Conservation (phyloP, 352 stramenopile genomes). For the Globisporangium iwayamae region DNA sequence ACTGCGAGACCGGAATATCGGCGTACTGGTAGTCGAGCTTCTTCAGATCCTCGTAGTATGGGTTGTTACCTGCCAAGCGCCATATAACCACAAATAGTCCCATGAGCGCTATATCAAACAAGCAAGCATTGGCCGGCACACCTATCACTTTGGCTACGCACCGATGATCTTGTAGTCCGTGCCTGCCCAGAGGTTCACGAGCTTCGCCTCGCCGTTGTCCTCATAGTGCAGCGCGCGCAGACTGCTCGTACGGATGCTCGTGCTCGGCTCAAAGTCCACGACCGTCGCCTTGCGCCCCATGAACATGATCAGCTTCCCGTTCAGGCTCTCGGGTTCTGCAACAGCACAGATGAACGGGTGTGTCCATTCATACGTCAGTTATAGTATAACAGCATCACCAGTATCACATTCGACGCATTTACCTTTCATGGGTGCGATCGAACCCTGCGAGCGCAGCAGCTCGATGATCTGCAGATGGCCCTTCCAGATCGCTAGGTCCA, state of each 20-base stretch:
- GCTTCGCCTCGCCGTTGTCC: conserved; percentile 64
- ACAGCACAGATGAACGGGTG: not conserved
- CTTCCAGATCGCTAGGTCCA: conserved; percentile 81
- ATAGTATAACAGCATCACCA: not conserved
- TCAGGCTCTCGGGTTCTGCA: conserved; percentile 72
- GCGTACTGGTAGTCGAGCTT: conserved; percentile 72
- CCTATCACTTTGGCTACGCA: not conserved
- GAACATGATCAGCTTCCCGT: conserved; percentile 69
- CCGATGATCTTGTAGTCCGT: conserved; percentile 83
- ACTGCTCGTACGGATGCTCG: conserved; percentile 68
- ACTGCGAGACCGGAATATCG: conserved; percentile 45
- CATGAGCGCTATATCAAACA: not conserved
- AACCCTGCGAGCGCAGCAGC: conserved; percentile 73
- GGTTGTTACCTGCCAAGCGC: conserved; percentile 30
- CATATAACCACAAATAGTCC: not conserved
- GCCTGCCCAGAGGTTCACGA: conserved; percentile 80
- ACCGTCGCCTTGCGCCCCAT: conserved; percentile 68
- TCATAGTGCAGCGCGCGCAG: conserved; percentile 79
- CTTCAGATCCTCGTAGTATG: conserved; percentile 67
- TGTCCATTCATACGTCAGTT: not conserved
- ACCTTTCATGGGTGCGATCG: conserved; percentile 83
- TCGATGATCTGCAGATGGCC: conserved; percentile 84
- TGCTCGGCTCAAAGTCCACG: conserved; percentile 80
- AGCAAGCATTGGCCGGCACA: no score
- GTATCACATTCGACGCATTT: not conserved